Base-by-base conservation (phyloP, 1,284 basidiomycete species). In the Cryptococcus hybrid region DNA sequence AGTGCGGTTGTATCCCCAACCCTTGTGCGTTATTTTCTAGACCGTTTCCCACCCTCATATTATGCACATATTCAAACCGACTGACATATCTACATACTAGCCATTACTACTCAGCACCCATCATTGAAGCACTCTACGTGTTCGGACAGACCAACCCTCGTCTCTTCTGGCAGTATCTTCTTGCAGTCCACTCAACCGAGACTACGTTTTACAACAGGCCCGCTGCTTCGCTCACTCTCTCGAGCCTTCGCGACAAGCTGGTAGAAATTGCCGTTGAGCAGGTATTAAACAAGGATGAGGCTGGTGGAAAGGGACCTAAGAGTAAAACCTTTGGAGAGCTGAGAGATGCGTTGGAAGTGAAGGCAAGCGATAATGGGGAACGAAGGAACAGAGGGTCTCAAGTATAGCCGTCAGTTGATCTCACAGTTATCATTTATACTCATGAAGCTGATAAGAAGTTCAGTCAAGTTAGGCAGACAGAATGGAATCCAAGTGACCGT, bases 401-500 rank as follows among this genome's bases (percentile, higher is more conserved):
- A 70, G 57, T 57, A 67, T 55, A 50, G 37, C 7, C 30, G 30
- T 30, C 42, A 49, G 39, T 35, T 39, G 43, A 30, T 49, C 38
- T 58, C 15, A 24, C n/a, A n/a, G n/a, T n/a, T n/a, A n/a, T n/a
- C n/a, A n/a, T 7, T 65, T 78, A 30, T 30, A 30, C 30, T 30
- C 3, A 30, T 30, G 4, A 30, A 30, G 30, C 30, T 30, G 30
- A 30, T 30, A 30, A 30, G 4, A 30, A 30, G n/a, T 30, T 30
- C 30, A 30, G 74, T 92, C 80, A 95, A 95, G 79, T 87, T 89
- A 72, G 86, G 90, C 5, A 83, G 93, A 61, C 93, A 96, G 81
- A 96, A 96, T 65, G 83, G 89, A 5, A 86, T 96, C 53, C 93
- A 96, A 67, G 90, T 95, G 52, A 94, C 92, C 1, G 73, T 75